Base-by-base conservation (phyloP, 345 rosid species). In the Euphorbia tirucalli region DNA sequence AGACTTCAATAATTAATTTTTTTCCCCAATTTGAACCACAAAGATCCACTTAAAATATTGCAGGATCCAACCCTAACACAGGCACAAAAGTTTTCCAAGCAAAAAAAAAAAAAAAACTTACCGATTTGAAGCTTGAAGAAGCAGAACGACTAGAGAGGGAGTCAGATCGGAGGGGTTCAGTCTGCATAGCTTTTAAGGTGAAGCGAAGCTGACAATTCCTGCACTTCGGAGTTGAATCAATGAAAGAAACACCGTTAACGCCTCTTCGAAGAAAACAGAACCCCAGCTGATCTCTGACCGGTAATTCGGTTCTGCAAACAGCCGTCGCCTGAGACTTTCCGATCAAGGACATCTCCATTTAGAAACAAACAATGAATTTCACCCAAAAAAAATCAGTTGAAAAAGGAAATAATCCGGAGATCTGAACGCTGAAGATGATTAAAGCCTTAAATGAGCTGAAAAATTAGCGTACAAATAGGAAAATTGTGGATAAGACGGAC, bases 271-370 rank as follows among this genome's bases (percentile, higher is more conserved):
- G 72, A 49, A 67, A 58, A 66, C 68, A 58, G 27, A 67, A 77
- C 77, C 65, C 80, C 52, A 55, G 75, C 59, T 83, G 76, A 57
- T 84, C 87, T 59, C 84, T 84, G 63, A 11, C 28, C 0, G 80
- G 84, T 43, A 80, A 72, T 44, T 81, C 86, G 5, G 82, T 78
- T 70, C 81, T 77, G 35, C 66, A 77, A 50, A 41, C n/a, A n/a
- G n/a, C 46, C 55, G 74, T 80, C 24, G 83, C 84, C 82, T 80
- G 88, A 28, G 91, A 72, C 52, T 81, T 83, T 6, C 84, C 82
- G 13, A 87, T 85, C 65, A 85, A 85, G 14, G 95, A 87, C 11
- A 88, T 81, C 83, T 92, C 93, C 95, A 89, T 92, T 58, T 58
- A 48, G 0, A 27, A 30, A 10, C 5, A 66, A 44, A 48, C 1